These are phyloP conservation scores for Blastobotrys petasosporus DNA, from an alignment of 1,139 yeast species.

Conservation along the genomic window DNA sequence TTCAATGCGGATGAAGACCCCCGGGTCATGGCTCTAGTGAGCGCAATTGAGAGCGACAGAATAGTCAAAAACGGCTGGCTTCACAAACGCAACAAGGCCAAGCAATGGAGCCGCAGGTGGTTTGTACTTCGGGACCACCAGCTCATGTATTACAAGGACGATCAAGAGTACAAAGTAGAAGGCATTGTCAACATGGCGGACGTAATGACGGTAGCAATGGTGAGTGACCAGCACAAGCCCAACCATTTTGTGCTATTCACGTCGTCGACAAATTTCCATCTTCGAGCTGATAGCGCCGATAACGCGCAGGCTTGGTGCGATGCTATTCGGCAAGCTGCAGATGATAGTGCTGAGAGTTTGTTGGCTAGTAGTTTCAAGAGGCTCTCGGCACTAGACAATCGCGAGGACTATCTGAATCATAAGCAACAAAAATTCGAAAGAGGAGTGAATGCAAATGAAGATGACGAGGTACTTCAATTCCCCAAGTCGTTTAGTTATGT, in stretches of 20 bases:
- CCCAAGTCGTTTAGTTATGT: slow-evolving; percentile 5
- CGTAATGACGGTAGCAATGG: slow-evolving; percentile 36
- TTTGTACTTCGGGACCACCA: slow-evolving; percentile 52
- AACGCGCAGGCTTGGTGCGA: slow-evolving; percentile 42
- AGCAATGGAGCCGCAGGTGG: slow-evolving; percentile 50
- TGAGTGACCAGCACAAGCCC: slow-evolving; percentile 36
- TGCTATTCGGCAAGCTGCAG: slow-evolving; percentile 33
- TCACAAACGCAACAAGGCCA: slow-evolving; percentile 27
- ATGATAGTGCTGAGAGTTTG: slow-evolving; percentile 22
- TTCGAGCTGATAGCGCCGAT: slow-evolving; percentile 36
- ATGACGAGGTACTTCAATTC: slow-evolving; percentile 8
- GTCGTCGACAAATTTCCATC: slow-evolving; percentile 41
- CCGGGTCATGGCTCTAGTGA: not conserved
- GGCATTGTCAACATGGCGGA: slow-evolving; percentile 41
- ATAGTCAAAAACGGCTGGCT: slow-evolving; percentile 29
- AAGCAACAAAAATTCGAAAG: too few species aligned
- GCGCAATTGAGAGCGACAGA: slow-evolving; percentile 1
- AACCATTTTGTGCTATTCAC: slow-evolving; percentile 41
- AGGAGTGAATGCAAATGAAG: not conserved
- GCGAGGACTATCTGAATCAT: not conserved
- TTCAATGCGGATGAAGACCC: not conserved
- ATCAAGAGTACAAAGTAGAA: slow-evolving; percentile 50
- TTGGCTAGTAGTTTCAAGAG: slow-evolving; percentile 26
- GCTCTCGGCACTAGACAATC: slow-evolving; percentile 12
- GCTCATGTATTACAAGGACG: slow-evolving; percentile 53